Base-by-base conservation (phyloP, 1,139 yeast species). In the Debaryomyces sp. region DNA sequence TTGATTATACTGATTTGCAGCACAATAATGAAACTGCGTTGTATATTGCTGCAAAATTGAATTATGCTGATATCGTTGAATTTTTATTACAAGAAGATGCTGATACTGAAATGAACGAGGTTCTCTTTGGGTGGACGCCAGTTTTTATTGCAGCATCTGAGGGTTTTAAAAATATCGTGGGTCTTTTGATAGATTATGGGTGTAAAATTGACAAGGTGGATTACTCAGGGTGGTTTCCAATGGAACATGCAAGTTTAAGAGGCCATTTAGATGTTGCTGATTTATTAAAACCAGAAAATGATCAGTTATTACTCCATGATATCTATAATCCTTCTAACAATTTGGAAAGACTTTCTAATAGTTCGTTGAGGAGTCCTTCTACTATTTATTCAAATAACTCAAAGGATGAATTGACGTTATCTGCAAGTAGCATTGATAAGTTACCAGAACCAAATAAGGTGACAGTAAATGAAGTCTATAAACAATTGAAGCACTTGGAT, bases 191-290 rank as follows among this genome's bases (percentile, higher is more conserved):
- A 27, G 70, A 71, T 0, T 66, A 75, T 42, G 84, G 82, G 6
- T 85, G 89, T 10, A 71, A 76, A 21, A 80, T 71, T 48, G 80
- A 81, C 45, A 69, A 77, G 43, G 78, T 80, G 18, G 99, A 94
- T 68, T 87, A 82, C 47, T 87, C 96, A 38, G 98, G 98, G 0
- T 94, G 98, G 98, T 84, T 92, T 21, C 97, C 98, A 7, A 85
- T 90, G 84, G 99, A 94, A 61, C 98, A 94, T 66, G 97, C 98
- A 0, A 86, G 90, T 49, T 74, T 94, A 44, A 78, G 98, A 58
- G 99, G 99, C 8, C 96, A 91, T 65, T 71, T 92, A 52, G 77
- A 73, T 1, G 81, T 89, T 23, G 85, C 96, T 1, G 82, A 82
- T 46, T 59, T 82, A 57, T 70, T 90, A 48, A 71, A 70, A 47